Evolutionary conservation across 768 basidiomycete genomes (phyloP).

Genomic region (Suillus hirtellus): DNA sequence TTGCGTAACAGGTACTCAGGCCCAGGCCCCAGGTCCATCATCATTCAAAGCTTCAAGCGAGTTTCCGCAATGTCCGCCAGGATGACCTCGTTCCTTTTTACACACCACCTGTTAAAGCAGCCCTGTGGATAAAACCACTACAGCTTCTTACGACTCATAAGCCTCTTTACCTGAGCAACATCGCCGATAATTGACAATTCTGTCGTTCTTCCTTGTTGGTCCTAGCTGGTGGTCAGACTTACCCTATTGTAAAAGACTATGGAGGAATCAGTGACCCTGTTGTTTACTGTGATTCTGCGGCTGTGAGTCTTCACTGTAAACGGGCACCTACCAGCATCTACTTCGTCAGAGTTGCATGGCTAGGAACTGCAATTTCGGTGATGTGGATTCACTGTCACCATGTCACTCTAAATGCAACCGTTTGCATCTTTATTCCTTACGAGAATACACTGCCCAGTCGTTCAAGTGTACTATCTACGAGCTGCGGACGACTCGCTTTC

Average conservation of each 20-base stretch:
- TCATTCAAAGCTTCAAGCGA: too few relatives aligned
- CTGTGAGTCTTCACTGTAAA: too few relatives aligned
- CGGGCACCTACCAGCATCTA: not conserved
- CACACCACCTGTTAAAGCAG: not conserved
- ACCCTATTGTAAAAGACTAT: too few relatives aligned
- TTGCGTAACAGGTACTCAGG: not conserved
- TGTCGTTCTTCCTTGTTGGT: too few relatives aligned
- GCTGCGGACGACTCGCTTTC: not conserved
- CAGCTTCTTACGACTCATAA: not conserved
- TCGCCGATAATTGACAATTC: too few relatives aligned
- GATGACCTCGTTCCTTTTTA: not conserved
- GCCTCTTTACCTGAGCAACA: too few relatives aligned
- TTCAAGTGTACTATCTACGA: not conserved
- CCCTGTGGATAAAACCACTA: not conserved
- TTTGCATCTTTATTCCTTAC: not conserved
- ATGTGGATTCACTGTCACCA: not conserved
- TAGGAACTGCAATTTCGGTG: not conserved
- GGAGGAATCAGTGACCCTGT: too few relatives aligned
- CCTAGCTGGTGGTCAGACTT: too few relatives aligned
- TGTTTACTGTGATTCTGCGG: too few relatives aligned
- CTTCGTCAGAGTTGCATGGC: not conserved
- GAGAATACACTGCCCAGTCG: not conserved
- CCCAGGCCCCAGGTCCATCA: too few relatives aligned
- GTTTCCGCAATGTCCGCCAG: too few relatives aligned
- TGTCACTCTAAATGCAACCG: not conserved